phyloP scores from a whole-genome alignment of 2,329 filamentous ascomycete genomes.

The Talaromyces amestolkiae region DNA sequence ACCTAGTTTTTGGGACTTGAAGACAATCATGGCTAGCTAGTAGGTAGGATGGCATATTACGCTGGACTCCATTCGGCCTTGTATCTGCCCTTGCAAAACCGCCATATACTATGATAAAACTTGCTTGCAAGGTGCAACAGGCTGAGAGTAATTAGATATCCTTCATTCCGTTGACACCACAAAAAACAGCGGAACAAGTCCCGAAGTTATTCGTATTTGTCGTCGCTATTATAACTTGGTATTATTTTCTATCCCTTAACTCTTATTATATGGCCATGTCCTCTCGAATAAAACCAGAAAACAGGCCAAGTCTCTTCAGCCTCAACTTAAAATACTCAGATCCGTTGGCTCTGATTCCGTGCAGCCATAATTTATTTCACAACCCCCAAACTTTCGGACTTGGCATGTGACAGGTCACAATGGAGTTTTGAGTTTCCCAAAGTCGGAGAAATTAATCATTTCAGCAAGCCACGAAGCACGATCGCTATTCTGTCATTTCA shows the following conservation, averaged over 20 bases:
- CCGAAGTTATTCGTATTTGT: background rate
- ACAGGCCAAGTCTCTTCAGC: background rate
- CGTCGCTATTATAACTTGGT: background rate
- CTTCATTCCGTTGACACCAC: background rate
- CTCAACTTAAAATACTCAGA: background rate
- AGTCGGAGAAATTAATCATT: slow-evolving; percentile 9
- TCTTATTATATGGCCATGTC: background rate
- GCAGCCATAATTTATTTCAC: background rate
- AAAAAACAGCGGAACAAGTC: background rate
- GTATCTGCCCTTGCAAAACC: background rate
- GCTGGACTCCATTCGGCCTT: too few species aligned
- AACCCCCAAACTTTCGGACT: background rate
- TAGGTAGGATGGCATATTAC: too few species aligned
- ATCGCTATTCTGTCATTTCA: background rate
- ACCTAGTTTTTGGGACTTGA: background rate
- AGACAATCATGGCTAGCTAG: background rate
- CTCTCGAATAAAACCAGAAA: background rate
- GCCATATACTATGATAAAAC: background rate
- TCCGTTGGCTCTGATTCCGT: background rate
- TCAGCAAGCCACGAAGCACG: background rate
- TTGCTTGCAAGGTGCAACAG: background rate
- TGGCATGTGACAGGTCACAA: slow-evolving; percentile 1
- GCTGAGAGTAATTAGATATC: background rate
- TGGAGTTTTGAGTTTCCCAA: background rate
- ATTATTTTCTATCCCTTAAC: background rate